phyloP scores from a whole-genome alignment of 768 basidiomycete genomes.

The Trametes cubensis region DNA sequence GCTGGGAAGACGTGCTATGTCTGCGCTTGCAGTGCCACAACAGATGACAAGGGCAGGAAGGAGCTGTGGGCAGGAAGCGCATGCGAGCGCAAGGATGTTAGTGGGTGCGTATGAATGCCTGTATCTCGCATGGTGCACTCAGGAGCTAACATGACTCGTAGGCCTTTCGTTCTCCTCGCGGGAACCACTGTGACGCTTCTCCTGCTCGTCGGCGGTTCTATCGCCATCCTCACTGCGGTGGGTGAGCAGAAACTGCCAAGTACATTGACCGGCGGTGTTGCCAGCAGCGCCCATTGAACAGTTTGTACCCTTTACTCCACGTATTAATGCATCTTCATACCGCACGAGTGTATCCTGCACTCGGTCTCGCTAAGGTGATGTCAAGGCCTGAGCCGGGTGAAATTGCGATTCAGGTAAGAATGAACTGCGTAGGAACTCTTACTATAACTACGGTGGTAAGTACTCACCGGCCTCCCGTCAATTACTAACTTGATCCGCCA shows the following conservation, averaged over 20 bases:
- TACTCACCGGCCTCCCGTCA: too few relatives aligned
- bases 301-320: conserved; percentile 11
- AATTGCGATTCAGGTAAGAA: too few relatives aligned
- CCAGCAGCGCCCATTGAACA: conserved; percentile 11
- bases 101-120: conserved; percentile 58
- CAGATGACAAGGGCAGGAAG: conserved; percentile 55
- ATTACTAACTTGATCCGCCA: too few relatives aligned
- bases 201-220: conserved; percentile 65
- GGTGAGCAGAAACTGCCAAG: conserved; percentile 71
- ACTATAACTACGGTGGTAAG: too few relatives aligned
- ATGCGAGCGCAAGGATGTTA: conserved; percentile 80
- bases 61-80: conserved; percentile 74
- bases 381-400: not conserved
- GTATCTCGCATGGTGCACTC: not conserved
- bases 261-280: conserved; percentile 55
- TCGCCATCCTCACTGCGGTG: conserved; percentile 65
- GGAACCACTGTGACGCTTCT: conserved; percentile 70
- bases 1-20: conserved; percentile 57
- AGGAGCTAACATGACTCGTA: conserved; percentile 32
- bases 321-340: conserved; percentile 5
- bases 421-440: too few relatives aligned
- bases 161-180: conserved; percentile 73
- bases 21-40: conserved; percentile 51
- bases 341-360: too few relatives aligned
- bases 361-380: too few relatives aligned